These are phyloP conservation scores for Clavispora asparagi DNA, from an alignment of 805 yeast species.

Conservation along the genomic window DNA sequence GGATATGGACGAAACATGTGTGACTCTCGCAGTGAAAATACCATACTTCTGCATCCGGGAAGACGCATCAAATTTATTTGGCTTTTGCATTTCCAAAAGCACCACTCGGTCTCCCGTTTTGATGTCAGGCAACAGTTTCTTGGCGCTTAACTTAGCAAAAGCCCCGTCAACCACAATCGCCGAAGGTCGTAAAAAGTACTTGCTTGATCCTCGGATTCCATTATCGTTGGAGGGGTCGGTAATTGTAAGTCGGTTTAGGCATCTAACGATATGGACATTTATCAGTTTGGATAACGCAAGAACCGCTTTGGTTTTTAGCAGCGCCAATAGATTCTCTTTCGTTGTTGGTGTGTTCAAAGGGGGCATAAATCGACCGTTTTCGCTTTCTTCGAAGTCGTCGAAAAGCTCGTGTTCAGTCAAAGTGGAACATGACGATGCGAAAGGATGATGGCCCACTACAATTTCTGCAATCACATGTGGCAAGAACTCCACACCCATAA, in stretches of 20 bases:
- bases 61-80: conserved; percentile 19
- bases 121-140: neutral
- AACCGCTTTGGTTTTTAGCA: neutral
- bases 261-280: neutral
- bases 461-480: neutral
- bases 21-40: conserved; percentile 12
- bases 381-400: conserved; percentile 5
- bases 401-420: conserved; percentile 11
- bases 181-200: conserved; percentile 22
- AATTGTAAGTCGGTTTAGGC: conserved; percentile 10
- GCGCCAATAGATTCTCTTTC: neutral
- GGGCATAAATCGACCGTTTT: neutral
- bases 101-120: conserved; percentile 7
- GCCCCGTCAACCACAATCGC: conserved; percentile 6
- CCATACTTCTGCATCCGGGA: conserved; percentile 20
- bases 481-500: neutral
- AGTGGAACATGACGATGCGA: neutral
- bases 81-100: conserved; percentile 22
- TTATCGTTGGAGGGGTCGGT: conserved; percentile 8
- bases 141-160: conserved; percentile 2
- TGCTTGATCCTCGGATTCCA: conserved; percentile 20
- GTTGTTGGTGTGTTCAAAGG: neutral
- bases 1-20: conserved; percentile 3
- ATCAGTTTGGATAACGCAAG: neutral
- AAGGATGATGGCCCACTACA: neutral